These are phyloP conservation scores for Sclerotinia spermophila DNA, from an alignment of 2,329 filamentous ascomycete genomes.

Conservation along the genomic window DNA sequence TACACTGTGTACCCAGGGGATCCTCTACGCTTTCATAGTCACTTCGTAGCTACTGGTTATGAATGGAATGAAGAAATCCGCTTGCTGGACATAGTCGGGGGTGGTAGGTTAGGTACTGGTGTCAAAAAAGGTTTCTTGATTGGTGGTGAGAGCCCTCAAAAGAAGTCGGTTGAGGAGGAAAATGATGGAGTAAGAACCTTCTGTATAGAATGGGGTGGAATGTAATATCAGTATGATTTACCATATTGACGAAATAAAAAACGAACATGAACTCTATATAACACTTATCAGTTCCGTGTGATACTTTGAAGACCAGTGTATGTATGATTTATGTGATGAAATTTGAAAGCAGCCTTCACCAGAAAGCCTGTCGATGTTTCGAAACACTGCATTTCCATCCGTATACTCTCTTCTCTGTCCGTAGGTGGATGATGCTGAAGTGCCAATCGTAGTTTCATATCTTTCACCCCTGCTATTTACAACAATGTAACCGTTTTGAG, in stretches of 20 bases:
- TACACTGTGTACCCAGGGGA: conserved; percentile 96
- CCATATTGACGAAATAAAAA: not conserved
- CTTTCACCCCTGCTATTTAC: not conserved
- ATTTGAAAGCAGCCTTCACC: not conserved
- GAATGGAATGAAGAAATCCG: conserved; percentile 86
- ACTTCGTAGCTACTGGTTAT: conserved; percentile 81
- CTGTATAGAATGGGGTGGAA: conserved; percentile 89
- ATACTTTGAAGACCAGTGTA: not conserved
- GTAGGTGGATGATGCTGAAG: not conserved
- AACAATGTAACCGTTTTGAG: not conserved
- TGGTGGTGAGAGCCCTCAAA: conserved; percentile 57
- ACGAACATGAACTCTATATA: not conserved
- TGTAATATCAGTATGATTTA: conserved; percentile 52
- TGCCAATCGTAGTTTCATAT: not conserved
- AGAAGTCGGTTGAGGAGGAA: conserved; percentile 32
- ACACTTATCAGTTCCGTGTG: not conserved
- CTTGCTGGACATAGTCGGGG: conserved; percentile 79
- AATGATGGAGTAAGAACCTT: conserved; percentile 62
- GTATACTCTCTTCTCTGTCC: no score
- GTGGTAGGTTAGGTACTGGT: conserved; percentile 83
- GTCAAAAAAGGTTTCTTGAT: conserved; percentile 95
- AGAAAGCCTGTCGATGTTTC: not conserved
- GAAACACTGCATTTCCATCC: not conserved
- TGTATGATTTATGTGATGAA: not conserved
- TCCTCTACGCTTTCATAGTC: conserved; percentile 89